phyloP scores from a whole-genome alignment of 352 stramenopile genomes.

The Phytopythium kandeliae region DNA sequence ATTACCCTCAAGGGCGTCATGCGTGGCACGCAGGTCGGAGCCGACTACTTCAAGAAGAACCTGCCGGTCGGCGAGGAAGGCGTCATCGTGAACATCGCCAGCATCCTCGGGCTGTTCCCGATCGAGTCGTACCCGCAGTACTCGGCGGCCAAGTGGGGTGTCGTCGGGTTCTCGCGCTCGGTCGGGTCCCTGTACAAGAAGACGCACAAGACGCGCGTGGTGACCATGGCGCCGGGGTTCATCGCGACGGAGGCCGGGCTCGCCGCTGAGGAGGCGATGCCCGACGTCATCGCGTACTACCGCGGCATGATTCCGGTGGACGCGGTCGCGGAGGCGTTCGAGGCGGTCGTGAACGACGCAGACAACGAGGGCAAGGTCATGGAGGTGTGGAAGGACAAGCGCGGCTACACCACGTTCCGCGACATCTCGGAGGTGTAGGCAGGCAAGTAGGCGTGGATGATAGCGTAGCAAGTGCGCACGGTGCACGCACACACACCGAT shows the following conservation, averaged over 20 bases:
- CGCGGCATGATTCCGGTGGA: constrained; percentile 10
- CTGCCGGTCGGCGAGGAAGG: constrained; percentile 24
- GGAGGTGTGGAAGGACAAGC: constrained; percentile 9
- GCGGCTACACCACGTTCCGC: constrained; percentile 4
- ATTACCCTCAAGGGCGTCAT: constrained; percentile 51
- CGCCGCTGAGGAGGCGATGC: constrained; percentile 14
- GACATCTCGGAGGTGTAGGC: constrained; percentile 5
- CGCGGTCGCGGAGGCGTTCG: constrained; percentile 8
- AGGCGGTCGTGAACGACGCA: constrained; percentile 11
- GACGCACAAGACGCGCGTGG: constrained; percentile 41
- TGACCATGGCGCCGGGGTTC: constrained; percentile 36
- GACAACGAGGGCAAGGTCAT: constrained; percentile 9
- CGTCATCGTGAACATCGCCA: constrained; percentile 48
- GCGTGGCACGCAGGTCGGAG: constrained; percentile 43
- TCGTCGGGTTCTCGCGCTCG: constrained; percentile 48
- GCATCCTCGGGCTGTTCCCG: constrained; percentile 34
- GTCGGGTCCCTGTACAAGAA: constrained; percentile 29
- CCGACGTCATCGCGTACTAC: constrained; percentile 12
- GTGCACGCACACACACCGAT: too few species aligned
- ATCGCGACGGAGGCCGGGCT: constrained; percentile 41
- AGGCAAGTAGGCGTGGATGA: too few species aligned
- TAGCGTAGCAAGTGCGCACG: too few species aligned
- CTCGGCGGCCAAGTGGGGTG: constrained; percentile 41
- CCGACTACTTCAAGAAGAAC: constrained; percentile 32
- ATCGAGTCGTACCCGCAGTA: constrained; percentile 44